phyloP scores from a whole-genome alignment of 768 basidiomycete species.

The Neoboletus brunneissimus region DNA sequence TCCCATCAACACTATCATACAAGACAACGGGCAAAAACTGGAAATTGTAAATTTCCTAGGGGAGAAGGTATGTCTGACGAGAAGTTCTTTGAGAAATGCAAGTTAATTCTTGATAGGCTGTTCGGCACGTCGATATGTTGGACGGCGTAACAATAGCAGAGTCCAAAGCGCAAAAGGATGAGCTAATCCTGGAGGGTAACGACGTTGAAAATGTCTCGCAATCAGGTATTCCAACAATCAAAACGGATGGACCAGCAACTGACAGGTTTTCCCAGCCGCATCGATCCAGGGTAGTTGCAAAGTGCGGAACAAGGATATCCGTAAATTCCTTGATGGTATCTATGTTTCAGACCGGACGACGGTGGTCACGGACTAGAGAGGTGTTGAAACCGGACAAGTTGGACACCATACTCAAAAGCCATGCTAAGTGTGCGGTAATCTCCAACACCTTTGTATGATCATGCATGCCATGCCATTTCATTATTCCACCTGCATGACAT shows the following conservation, averaged over 20 bases:
- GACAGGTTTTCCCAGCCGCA: conserved; percentile 55
- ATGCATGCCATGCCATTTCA: conserved; percentile 20
- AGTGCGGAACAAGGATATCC: conserved; percentile 99
- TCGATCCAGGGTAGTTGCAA: conserved; percentile 95
- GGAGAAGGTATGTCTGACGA: conserved; percentile 66
- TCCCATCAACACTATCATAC: conserved; percentile 98
- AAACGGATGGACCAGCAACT: background rate
- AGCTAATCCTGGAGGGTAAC: conserved; percentile 90
- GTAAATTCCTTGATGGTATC: conserved; percentile 95
- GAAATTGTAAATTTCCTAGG: conserved; percentile 97
- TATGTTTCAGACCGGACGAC: conserved; percentile 85
- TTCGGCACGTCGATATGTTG: conserved; percentile 91
- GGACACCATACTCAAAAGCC: conserved; percentile 11
- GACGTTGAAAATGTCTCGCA: conserved; percentile 98
- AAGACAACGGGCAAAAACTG: conserved; percentile 63
- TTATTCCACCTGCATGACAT: conserved; percentile 2
- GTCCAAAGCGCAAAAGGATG: conserved; percentile 92
- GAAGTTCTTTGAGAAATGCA: background rate
- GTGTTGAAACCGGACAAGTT: conserved; percentile 6
- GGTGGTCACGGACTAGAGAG: conserved; percentile 42
- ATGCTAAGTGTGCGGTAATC: conserved; percentile 24
- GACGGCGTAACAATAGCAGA: conserved; percentile 80
- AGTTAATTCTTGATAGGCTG: conserved; percentile 51
- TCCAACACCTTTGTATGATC: conserved; percentile 28
- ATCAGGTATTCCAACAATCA: conserved; percentile 56